These are phyloP conservation scores for Umbelopsis sp. DNA, from an alignment of 192 early-diverging fungal genomes.

Conservation along the genomic window DNA sequence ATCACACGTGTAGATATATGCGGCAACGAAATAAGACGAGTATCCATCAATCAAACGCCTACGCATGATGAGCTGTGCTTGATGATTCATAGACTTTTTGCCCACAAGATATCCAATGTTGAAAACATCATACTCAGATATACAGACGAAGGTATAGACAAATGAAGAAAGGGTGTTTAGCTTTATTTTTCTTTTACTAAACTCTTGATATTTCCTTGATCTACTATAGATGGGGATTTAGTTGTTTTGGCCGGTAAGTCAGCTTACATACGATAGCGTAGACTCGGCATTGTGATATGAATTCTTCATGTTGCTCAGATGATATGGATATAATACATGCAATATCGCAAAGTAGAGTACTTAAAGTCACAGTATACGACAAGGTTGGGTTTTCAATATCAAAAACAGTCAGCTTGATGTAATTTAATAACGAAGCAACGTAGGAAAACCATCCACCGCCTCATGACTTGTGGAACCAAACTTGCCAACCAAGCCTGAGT, in stretches of 20 bases:
- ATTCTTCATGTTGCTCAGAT: constrained; percentile 25
- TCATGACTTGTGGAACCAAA: background rate
- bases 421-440: background rate
- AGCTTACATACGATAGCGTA: background rate
- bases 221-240: constrained; percentile 48
- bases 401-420: background rate
- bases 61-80: constrained; percentile 57
- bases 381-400: constrained; percentile 11
- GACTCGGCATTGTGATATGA: background rate
- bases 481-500: constrained; percentile 24
- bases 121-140: constrained; percentile 52
- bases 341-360: constrained; percentile 44
- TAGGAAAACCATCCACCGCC: background rate
- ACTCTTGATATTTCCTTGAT: background rate
- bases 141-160: constrained; percentile 47
- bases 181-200: background rate
- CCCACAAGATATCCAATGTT: constrained; percentile 32
- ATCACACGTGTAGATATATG: constrained; percentile 39
- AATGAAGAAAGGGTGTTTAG: constrained; percentile 23
- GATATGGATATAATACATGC: constrained; percentile 55
- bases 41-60: constrained; percentile 52
- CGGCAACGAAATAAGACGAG: constrained; percentile 46
- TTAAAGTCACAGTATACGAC: constrained; percentile 52
- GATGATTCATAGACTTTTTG: constrained; percentile 52
- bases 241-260: constrained; percentile 44